Base-by-base conservation (phyloP, 2,329 filamentous ascomycete genomes). In the Alternaria longipes region DNA sequence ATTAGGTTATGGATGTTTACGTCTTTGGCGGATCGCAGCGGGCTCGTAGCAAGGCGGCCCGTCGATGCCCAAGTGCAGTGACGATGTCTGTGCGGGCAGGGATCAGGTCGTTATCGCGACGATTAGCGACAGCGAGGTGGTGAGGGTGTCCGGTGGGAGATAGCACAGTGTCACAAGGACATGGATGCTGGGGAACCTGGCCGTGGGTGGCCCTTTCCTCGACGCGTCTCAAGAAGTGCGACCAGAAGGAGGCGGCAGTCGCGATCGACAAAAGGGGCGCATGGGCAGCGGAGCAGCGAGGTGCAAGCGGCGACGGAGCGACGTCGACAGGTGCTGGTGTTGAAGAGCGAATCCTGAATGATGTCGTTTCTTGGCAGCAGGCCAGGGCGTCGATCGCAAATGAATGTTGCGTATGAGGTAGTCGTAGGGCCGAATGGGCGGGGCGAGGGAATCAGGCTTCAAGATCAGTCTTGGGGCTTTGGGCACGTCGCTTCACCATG, bases 131-230 rank as follows among this genome's bases (percentile, higher is more conserved):
- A 52, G 62, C 56, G 56, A 50, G 64, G 63, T 67, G 66, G 64
- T 63, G 51, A 53, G 55, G 46, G 50, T 53, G 63, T 60, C 30
- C 46, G 53, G 60, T 65, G 65, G 63, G 63, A 66, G 73, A 76
- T 75, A 64, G 63, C 66, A 62, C 28, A 54, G 71, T 70, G 74
- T 79, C 76, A 79, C 76, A 78, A 76, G 76, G 74, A 74, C 76
- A 78, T 78, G 47, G 64, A 69, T 74, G 71, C 64, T 59, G 65
- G 60, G 63, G 56, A 57, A 57, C 59, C 60, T 57, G 60, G 55
- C 50, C 56, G 62, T 40, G 53, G 50, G 41, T 57, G 11, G 60
- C 51, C 44, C 50, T 58, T 53, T 62, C 59, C 61, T 54, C 50
- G 30, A 49, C 18, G 52, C 61, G 62, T 26, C 56, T 60, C 67